Evolutionary conservation across 805 yeast species (phyloP).

Genomic region (Torulaspora maleeae): DNA sequence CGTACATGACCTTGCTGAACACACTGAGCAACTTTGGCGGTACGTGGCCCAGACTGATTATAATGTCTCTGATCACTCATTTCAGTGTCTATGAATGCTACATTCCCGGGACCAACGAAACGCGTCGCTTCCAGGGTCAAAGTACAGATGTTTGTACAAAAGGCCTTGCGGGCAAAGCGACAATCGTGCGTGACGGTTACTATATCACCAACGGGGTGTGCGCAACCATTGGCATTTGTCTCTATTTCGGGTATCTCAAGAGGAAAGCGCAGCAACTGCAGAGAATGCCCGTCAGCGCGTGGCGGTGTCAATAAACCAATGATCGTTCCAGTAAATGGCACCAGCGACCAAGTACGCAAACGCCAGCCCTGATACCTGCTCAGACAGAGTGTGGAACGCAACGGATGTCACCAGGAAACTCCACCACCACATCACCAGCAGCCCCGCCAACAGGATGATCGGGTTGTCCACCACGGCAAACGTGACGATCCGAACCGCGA

Average conservation of each 20-base stretch:
- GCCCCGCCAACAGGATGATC: constrained; percentile 27
- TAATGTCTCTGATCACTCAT: constrained; percentile 73
- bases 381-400: constrained; percentile 76
- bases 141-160: constrained; percentile 17
- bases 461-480: constrained; percentile 28
- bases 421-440: constrained; percentile 67
- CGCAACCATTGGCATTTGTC: constrained; percentile 55
- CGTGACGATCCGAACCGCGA: constrained; percentile 1
- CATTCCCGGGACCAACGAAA: constrained; percentile 19
- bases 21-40: constrained; percentile 93
- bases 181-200: constrained; percentile 70
- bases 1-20: constrained; percentile 94
- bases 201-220: constrained; percentile 72
- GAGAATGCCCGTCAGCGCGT: constrained; percentile 62
- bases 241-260: constrained; percentile 64
- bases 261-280: constrained; percentile 62
- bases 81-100: constrained; percentile 65
- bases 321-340: constrained; percentile 20
- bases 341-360: constrained; percentile 49
- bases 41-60: constrained; percentile 90
- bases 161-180: constrained; percentile 50
- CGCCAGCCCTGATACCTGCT: constrained; percentile 65
- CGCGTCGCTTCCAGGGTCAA: constrained; percentile 13
- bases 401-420: constrained; percentile 81
- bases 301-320: constrained; percentile 47